These are phyloP conservation scores for Trichophyton benhamiae DNA, from an alignment of 2,329 filamentous ascomycete species.

Conservation along the genomic window DNA sequence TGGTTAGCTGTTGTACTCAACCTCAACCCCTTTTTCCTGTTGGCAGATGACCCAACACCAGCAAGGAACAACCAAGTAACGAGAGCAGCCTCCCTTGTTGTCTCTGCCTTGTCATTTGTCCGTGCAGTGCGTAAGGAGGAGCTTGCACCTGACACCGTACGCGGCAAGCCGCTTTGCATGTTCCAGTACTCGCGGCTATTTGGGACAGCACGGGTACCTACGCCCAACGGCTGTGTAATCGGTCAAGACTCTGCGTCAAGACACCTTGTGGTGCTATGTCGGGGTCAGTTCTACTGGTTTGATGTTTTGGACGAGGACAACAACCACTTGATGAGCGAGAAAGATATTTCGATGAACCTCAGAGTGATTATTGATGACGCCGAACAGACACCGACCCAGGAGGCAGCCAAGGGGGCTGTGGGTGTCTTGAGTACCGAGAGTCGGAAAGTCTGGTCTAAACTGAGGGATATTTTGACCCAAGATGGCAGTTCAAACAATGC, in stretches of 20 bases:
- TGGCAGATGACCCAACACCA: constrained; percentile 94
- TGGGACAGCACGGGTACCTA: constrained; percentile 86
- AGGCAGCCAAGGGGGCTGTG: constrained; percentile 86
- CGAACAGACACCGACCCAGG: constrained; percentile 74
- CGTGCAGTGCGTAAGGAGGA: constrained; percentile 87
- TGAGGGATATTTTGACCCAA: constrained; percentile 74
- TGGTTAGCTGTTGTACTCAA: constrained; percentile 73
- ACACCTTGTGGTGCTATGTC: constrained; percentile 84
- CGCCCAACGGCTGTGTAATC: constrained; percentile 88
- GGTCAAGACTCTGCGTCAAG: constrained; percentile 87
- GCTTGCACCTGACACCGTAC: constrained; percentile 73
- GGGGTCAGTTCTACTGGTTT: constrained; percentile 98
- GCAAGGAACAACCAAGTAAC: constrained; percentile 95
- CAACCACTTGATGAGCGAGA: constrained; percentile 94
- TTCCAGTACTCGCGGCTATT: constrained; percentile 95
- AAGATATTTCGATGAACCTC: constrained; percentile 80
- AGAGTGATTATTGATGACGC: constrained; percentile 89
- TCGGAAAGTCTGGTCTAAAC: constrained; percentile 84
- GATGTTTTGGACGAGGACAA: constrained; percentile 90
- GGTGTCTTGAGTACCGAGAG: constrained; percentile 95
- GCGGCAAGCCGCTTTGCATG: constrained; percentile 83
- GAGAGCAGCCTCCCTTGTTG: constrained; percentile 77
- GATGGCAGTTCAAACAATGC: constrained; percentile 88
- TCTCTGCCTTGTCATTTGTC: constrained; percentile 84
- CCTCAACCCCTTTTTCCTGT: constrained; percentile 90